Base-by-base conservation (phyloP, 2,329 filamentous ascomycete species). In the Epicoccum nigrum region DNA sequence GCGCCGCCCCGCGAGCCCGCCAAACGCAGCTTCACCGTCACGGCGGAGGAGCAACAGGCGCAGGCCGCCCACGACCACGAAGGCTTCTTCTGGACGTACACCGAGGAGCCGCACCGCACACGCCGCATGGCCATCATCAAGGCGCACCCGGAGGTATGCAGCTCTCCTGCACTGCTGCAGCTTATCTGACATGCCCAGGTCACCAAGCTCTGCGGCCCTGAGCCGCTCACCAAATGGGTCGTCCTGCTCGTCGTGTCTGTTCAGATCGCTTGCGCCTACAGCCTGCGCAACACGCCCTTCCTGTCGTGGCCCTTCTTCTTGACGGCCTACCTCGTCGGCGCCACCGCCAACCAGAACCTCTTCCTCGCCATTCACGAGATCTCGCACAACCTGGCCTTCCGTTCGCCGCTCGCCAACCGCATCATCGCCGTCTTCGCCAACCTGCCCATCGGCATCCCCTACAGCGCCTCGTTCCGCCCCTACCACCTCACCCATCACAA, bases 401-500 rank as follows among this genome's bases (percentile, higher is more conserved):
- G 85, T 61, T 92, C 86, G 20, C 83, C 90, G 1, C 72, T 86
- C 33, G 87, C 86, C 55, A 99, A 99, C 77, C 83, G 94, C 16
- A 71, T 96, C 44, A 82, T 97, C 59, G 94, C 94, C 60, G 89
- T 99, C 55, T 85, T 97, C 71, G 94, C 94, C 55, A 99, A 99
- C 75, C 79, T 99, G 38, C 94, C 94, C 39, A 99, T 99, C 71
- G 94, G 90, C 38, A 83, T 97, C 45, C 94, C 94, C 4, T 99
- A 99, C 73, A 96, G 91, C 72, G 94, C 94, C 60, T 93, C 92
- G 0, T 99, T 99, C 79, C 83, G 94, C 83, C 94, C 94, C 4
- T 99, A 99, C 80, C 94, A 99, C 72, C 86, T 99, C 32, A 99
- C 94, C 1, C 94, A 99, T 77, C 94, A 99, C 84, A 99, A 99